Percentiles rank a stretch among this genome's conserved stretches.
Evolutionary conservation across 2,329 filamentous ascomycete species (phyloP).

Genomic region (Verticillium zaregamsianum): DNA sequence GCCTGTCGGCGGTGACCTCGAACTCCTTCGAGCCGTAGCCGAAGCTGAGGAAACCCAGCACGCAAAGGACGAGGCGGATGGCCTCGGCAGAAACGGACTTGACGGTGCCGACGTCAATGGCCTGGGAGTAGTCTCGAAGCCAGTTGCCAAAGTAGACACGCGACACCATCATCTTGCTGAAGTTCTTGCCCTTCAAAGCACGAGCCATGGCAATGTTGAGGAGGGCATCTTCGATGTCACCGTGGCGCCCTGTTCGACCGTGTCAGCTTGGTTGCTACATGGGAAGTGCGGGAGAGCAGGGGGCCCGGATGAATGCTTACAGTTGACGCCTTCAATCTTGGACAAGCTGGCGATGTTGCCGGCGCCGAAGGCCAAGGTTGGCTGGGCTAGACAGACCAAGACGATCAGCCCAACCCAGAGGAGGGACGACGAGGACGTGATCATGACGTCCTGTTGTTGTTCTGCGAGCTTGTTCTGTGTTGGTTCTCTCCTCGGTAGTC

Average conservation of each 20-base stretch:
- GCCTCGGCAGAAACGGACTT: slow-evolving; percentile 88
- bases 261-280: slow-evolving; percentile 11
- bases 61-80: slow-evolving; percentile 82
- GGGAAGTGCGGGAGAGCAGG: neutral
- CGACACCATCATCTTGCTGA: slow-evolving; percentile 81
- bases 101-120: slow-evolving; percentile 87
- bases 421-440: slow-evolving; percentile 41
- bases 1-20: slow-evolving; percentile 73
- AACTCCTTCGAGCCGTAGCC: slow-evolving; percentile 82
- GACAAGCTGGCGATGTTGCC: slow-evolving; percentile 83
- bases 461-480: slow-evolving; percentile 3
- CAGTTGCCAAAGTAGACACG: slow-evolving; percentile 93
- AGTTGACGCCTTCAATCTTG: slow-evolving; percentile 80
- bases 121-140: slow-evolving; percentile 90
- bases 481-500: neutral
- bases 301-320: slow-evolving; percentile 33
- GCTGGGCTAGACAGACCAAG: slow-evolving; percentile 63
- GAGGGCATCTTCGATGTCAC: slow-evolving; percentile 89
- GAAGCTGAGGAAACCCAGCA: slow-evolving; percentile 86
- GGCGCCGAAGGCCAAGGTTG: slow-evolving; percentile 75
- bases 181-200: slow-evolving; percentile 65
- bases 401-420: slow-evolving; percentile 53
- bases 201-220: slow-evolving; percentile 62
- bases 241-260: slow-evolving; percentile 62
- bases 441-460: slow-evolving; percentile 31